A percentile compares a stretch with the other conserved stretches of the same genome.
These are phyloP conservation scores for Podila epicladia DNA, from an alignment of 192 early-diverging fungal species.

Conservation along the genomic window DNA sequence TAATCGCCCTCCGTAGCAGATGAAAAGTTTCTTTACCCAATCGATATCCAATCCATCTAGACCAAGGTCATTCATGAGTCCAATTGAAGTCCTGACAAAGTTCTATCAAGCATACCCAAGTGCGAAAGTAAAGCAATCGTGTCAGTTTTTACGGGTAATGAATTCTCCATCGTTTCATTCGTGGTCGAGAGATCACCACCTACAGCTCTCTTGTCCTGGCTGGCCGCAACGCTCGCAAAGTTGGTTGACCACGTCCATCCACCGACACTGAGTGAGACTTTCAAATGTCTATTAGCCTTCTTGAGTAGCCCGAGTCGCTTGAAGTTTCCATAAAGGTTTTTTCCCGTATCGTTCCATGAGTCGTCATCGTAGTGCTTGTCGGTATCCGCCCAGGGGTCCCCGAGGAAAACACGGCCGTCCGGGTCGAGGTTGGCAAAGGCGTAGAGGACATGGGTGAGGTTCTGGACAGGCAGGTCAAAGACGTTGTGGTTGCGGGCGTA, in stretches of 20 bases:
- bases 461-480: slow-evolving; percentile 65
- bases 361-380: slow-evolving; percentile 72
- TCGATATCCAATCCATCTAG: slow-evolving; percentile 66
- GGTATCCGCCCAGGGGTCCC: slow-evolving; percentile 82
- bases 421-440: slow-evolving; percentile 78
- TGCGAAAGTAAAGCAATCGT: not conserved
- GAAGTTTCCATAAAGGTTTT: slow-evolving; percentile 66
- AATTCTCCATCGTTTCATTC: not conserved
- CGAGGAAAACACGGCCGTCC: slow-evolving; percentile 71
- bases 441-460: slow-evolving; percentile 84
- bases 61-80: slow-evolving; percentile 58
- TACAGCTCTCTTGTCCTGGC: slow-evolving; percentile 55
- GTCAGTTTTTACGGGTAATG: too few relatives aligned
- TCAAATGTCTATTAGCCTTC: slow-evolving; percentile 71
- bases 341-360: slow-evolving; percentile 63
- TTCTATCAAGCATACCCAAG: slow-evolving; percentile 9
- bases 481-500: slow-evolving; percentile 77
- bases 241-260: slow-evolving; percentile 81
- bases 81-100: slow-evolving; percentile 66
- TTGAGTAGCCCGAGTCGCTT: slow-evolving; percentile 75
- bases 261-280: slow-evolving; percentile 78
- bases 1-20: not conserved
- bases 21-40: slow-evolving; percentile 18
- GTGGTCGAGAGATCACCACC: not conserved
- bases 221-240: slow-evolving; percentile 71